Conservation (phyloP, 352 stramenopile species). For the Pythium biforme region DNA sequence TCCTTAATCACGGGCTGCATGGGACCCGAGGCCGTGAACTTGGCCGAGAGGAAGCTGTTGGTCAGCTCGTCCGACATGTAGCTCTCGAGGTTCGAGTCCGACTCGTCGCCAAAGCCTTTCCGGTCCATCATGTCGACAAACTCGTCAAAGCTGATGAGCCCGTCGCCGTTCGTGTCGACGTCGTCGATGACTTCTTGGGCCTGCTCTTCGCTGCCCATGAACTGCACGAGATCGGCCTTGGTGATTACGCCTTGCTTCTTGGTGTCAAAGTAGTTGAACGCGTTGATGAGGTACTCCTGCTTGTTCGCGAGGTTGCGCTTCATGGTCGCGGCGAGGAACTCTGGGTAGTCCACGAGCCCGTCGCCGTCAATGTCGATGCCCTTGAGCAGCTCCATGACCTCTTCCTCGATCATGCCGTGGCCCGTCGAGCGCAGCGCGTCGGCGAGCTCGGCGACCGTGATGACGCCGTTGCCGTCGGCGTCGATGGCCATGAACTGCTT, state of each 20-base stretch:
- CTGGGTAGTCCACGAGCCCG: constrained; percentile 85
- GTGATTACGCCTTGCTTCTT: constrained; percentile 85
- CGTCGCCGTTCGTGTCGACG: constrained; percentile 90
- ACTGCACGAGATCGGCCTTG: constrained; percentile 87
- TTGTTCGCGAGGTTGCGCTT: constrained; percentile 87
- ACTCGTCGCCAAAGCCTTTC: constrained; percentile 80
- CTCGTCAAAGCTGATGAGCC: constrained; percentile 92
- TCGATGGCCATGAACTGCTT: constrained; percentile 88
- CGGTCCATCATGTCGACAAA: constrained; percentile 91
- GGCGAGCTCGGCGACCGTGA: constrained; percentile 87
- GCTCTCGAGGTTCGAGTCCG: constrained; percentile 46
- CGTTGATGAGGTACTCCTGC: constrained; percentile 84
- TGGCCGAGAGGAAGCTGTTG: constrained; percentile 46
- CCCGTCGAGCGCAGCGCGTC: constrained; percentile 76
- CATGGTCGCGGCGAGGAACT: constrained; percentile 92
- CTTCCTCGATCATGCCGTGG: constrained; percentile 87
- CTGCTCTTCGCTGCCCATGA: constrained; percentile 92
- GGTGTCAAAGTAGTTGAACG: constrained; percentile 91
- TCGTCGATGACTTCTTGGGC: constrained; percentile 91
- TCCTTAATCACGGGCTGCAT: constrained; percentile 48
- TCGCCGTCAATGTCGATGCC: constrained; percentile 91
- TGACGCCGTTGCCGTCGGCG: constrained; percentile 84
- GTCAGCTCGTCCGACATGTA: constrained; percentile 46
- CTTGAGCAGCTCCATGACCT: constrained; percentile 85
- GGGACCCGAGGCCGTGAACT: constrained; percentile 30